phyloP scores from a whole-genome alignment of 805 yeast species.

The Candida taoyuanica region DNA sequence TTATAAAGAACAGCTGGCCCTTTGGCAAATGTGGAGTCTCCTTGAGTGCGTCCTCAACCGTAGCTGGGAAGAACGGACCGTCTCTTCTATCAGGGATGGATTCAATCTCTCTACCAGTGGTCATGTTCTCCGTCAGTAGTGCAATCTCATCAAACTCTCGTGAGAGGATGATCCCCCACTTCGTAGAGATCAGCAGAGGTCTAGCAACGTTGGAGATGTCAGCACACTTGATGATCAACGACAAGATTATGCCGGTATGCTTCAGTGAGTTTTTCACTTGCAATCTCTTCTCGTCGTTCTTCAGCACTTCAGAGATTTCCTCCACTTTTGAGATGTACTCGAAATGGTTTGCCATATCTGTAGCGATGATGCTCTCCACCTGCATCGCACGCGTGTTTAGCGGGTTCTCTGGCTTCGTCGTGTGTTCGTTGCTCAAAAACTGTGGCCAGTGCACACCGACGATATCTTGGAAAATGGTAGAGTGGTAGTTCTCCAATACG shows the following conservation, averaged over 20 bases:
- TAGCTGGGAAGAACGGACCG: slow-evolving; percentile 31
- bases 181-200: slow-evolving; percentile 65
- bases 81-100: slow-evolving; percentile 16
- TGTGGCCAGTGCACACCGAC: slow-evolving; percentile 50
- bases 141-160: slow-evolving; percentile 72
- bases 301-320: slow-evolving; percentile 24
- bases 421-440: slow-evolving; percentile 21
- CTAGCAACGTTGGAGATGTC: slow-evolving; percentile 93
- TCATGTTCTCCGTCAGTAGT: slow-evolving; percentile 40
- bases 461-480: slow-evolving; percentile 52
- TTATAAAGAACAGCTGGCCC: slow-evolving; percentile 81
- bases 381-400: slow-evolving; percentile 25
- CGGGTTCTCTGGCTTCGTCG: slow-evolving; percentile 9
- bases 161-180: slow-evolving; percentile 82
- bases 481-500: slow-evolving; percentile 80
- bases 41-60: slow-evolving; percentile 40
- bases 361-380: slow-evolving; percentile 57
- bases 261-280: slow-evolving; percentile 17
- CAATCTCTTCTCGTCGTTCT: slow-evolving; percentile 12
- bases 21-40: slow-evolving; percentile 49
- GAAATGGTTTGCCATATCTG: slow-evolving; percentile 91
- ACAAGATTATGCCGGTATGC: slow-evolving; percentile 44
- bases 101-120: slow-evolving; percentile 23
- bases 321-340: slow-evolving; percentile 57
- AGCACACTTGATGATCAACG: slow-evolving; percentile 84